A percentile compares a stretch with the other conserved stretches of the same genome.
Evolutionary conservation across 2,329 filamentous ascomycete genomes (phyloP).

Genomic region (Teratosphaeria gauchensis): DNA sequence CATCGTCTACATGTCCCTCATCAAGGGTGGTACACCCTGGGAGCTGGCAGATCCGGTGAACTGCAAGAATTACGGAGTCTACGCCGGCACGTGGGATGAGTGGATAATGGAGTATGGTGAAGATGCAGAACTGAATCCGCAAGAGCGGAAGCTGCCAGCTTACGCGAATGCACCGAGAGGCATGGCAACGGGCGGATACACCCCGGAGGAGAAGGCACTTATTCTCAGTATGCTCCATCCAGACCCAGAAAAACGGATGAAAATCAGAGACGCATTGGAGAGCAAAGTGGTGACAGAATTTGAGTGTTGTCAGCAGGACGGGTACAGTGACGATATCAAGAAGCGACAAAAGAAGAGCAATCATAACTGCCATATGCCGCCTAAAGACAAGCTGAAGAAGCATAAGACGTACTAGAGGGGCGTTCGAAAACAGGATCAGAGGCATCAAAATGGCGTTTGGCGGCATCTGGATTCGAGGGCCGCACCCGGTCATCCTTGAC

Average conservation of each 20-base stretch:
- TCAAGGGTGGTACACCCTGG: conserved; percentile 66
- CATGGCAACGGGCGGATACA: conserved; percentile 56
- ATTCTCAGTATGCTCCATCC: conserved; percentile 78
- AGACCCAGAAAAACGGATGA: conserved; percentile 59
- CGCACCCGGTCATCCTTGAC: neutral
- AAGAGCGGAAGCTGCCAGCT: conserved; percentile 22
- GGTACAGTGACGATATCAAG: conserved; percentile 26
- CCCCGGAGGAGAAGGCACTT: conserved; percentile 56
- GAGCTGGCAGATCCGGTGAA: conserved; percentile 44
- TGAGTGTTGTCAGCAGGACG: conserved; percentile 23
- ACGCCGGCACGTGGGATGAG: conserved; percentile 58
- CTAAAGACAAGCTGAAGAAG: neutral
- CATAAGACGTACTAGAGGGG: neutral
- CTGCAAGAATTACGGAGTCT: conserved; percentile 51
- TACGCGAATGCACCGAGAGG: conserved; percentile 57
- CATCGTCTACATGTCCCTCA: conserved; percentile 71
- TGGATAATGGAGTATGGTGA: conserved; percentile 52
- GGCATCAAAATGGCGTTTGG: neutral
- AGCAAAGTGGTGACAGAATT: conserved; percentile 34
- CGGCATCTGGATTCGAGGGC: neutral
- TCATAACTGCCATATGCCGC: neutral
- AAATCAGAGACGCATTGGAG: conserved; percentile 57
- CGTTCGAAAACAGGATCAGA: neutral
- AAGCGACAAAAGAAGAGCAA: conserved; percentile 28
- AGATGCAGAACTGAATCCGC: conserved; percentile 35